These are phyloP conservation scores for Cylindrotheca closterium DNA, from an alignment of 108 stramenopile genomes.

Conservation along the genomic window DNA sequence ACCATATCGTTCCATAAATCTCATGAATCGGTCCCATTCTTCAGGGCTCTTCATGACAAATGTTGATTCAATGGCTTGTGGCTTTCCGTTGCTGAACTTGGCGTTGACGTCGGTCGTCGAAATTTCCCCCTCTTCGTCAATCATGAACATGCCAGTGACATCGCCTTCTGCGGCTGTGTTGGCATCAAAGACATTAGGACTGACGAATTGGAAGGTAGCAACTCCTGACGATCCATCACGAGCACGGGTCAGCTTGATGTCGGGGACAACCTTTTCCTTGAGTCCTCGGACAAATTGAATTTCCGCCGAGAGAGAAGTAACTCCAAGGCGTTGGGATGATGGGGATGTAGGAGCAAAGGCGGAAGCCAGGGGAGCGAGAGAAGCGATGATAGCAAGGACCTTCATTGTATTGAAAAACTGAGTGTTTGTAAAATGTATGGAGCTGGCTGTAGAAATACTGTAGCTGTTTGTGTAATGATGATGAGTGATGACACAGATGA, in stretches of 20 bases:
- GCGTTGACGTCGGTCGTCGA: conserved; percentile 73
- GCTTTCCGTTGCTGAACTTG: conserved; percentile 75
- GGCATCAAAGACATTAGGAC: conserved; percentile 82
- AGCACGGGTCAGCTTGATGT: conserved; percentile 74
- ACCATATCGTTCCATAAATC: conserved; percentile 82
- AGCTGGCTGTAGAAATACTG: too few relatives aligned
- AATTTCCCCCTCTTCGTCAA: conserved; percentile 62
- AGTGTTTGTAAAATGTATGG: too few relatives aligned
- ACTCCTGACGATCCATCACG: conserved; percentile 65
- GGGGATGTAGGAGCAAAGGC: conserved; percentile 2
- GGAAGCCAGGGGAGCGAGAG: background rate
- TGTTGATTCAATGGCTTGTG: conserved; percentile 65
- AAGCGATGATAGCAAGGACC: conserved; percentile 2
- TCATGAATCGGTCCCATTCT: conserved; percentile 86
- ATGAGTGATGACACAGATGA: too few relatives aligned
- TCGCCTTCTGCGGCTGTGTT: conserved; percentile 59
- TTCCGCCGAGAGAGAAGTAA: background rate
- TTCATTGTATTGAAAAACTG: too few relatives aligned
- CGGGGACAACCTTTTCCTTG: conserved; percentile 69
- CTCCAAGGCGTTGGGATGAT: background rate
- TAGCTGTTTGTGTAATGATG: too few relatives aligned
- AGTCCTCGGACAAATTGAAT: conserved; percentile 77
- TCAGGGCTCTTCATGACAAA: conserved; percentile 70
- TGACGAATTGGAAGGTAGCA: conserved; percentile 69
- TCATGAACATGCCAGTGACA: conserved; percentile 73